A percentile compares a stretch with the other conserved stretches of the same genome.
Evolutionary conservation across 1,284 basidiomycete species (phyloP).

Genomic region (Malassezia sp.): DNA sequence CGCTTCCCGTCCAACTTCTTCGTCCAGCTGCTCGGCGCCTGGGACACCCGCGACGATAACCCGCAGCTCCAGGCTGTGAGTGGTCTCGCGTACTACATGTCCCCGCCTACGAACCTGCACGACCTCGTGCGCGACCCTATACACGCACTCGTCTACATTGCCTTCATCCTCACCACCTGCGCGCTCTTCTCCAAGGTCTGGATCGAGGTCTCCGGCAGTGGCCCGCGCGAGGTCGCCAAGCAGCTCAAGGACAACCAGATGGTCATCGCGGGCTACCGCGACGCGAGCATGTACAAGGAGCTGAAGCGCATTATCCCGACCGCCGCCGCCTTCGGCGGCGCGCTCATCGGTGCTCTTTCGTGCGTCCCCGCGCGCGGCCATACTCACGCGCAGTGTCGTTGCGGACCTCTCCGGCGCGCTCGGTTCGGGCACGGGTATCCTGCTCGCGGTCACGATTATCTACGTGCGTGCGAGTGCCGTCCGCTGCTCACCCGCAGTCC

Average conservation of each 20-base stretch:
- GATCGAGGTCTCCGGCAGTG: slow-evolving; percentile 95
- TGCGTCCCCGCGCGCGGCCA: not conserved
- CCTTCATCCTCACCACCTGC: slow-evolving; percentile 85
- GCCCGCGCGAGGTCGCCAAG: slow-evolving; percentile 89
- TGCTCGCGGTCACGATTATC: slow-evolving; percentile 95
- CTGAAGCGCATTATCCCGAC: slow-evolving; percentile 95
- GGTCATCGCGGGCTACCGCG: slow-evolving; percentile 96
- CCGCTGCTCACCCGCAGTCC: slow-evolving; percentile 3
- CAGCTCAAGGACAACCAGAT: slow-evolving; percentile 97
- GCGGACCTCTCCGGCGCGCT: slow-evolving; percentile 96
- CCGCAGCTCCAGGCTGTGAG: slow-evolving; percentile 79
- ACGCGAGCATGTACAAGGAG: slow-evolving; percentile 97
- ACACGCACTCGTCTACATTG: slow-evolving; percentile 81
- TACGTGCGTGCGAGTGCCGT: slow-evolving; percentile 50
- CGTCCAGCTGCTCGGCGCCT: slow-evolving; percentile 79
- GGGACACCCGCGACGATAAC: slow-evolving; percentile 92
- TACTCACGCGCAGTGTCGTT: slow-evolving; percentile 52
- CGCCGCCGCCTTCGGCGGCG: slow-evolving; percentile 91
- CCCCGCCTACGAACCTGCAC: slow-evolving; percentile 79
- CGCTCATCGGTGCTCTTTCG: slow-evolving; percentile 82
- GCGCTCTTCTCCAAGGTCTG: slow-evolving; percentile 98
- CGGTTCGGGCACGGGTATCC: slow-evolving; percentile 89
- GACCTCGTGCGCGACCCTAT: slow-evolving; percentile 80
- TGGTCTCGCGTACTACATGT: slow-evolving; percentile 97
- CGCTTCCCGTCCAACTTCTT: slow-evolving; percentile 86